phyloP scores from a whole-genome alignment of 1,284 basidiomycete genomes.

The Ceratobasidium sp. region DNA sequence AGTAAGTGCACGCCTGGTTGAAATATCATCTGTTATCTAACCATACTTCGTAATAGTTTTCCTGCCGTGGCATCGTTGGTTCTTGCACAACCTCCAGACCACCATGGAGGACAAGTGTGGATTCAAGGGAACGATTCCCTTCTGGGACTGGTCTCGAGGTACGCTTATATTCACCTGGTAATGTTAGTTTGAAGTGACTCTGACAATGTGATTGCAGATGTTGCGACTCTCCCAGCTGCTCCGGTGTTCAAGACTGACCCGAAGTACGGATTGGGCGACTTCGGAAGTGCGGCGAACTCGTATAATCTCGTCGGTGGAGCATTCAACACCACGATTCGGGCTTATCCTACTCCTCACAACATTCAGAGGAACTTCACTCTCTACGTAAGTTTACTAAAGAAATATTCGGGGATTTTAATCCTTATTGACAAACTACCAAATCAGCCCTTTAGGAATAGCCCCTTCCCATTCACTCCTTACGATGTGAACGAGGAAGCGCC shows the following conservation, averaged over 20 bases:
- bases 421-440: neutral
- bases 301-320: conserved; percentile 5
- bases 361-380: conserved; percentile 20
- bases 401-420: neutral
- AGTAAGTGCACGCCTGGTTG: neutral
- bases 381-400: neutral
- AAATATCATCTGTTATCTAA: neutral
- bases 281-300: neutral
- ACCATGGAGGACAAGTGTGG: conserved; percentile 14
- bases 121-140: conserved; percentile 11
- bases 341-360: conserved; percentile 17
- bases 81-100: conserved; percentile 1
- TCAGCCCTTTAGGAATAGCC: conserved; percentile 43
- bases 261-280: conserved; percentile 8
- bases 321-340: conserved; percentile 4
- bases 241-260: conserved; percentile 12
- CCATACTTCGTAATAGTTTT: neutral
- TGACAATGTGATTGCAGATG: neutral
- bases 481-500: conserved; percentile 21
- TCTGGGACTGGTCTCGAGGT: conserved; percentile 34
- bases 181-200: neutral
- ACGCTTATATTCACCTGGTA: neutral
- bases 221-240: neutral
- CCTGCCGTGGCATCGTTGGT: conserved; percentile 39
- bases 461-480: conserved; percentile 43